A percentile compares a stretch with the other conserved stretches of the same genome.
phyloP scores from a whole-genome alignment of 2,329 filamentous ascomycete species.

The Beauveria scarabaeidicola region DNA sequence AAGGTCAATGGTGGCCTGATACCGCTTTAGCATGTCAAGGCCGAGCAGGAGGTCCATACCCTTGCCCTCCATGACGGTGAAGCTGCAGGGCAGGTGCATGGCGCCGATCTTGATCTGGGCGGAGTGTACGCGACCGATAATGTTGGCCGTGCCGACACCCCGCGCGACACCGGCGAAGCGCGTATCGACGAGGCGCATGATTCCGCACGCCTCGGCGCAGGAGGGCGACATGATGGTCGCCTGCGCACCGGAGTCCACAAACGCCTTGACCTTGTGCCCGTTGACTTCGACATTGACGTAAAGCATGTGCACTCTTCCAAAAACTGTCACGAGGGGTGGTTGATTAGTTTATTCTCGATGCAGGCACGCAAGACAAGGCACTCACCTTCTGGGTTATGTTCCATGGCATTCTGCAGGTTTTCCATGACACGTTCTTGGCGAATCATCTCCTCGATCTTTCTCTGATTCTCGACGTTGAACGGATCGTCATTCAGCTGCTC shows the following conservation, averaged over 20 bases:
- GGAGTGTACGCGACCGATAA: constrained; percentile 89
- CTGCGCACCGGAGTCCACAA: constrained; percentile 95
- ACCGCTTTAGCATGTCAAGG: constrained; percentile 92
- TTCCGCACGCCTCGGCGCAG: constrained; percentile 85
- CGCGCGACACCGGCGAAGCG: constrained; percentile 87
- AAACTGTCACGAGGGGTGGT: constrained; percentile 48
- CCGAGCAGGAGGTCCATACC: constrained; percentile 88
- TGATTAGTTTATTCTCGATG: constrained; percentile 7
- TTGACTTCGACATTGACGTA: constrained; percentile 97
- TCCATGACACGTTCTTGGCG: constrained; percentile 89
- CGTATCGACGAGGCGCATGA: constrained; percentile 91
- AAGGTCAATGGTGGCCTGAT: constrained; percentile 88
- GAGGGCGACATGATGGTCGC: constrained; percentile 97
- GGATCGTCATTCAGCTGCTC: constrained; percentile 84
- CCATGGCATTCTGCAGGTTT: constrained; percentile 92
- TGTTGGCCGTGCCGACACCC: constrained; percentile 88
- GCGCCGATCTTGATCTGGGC: constrained; percentile 90
- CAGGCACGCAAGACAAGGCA: not conserved
- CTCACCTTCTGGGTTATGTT: constrained; percentile 92
- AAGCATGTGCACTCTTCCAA: constrained; percentile 89
- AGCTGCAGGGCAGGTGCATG: constrained; percentile 83
- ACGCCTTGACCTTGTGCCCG: constrained; percentile 81
- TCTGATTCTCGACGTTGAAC: constrained; percentile 86
- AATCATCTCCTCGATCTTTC: constrained; percentile 93
- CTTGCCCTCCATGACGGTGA: constrained; percentile 99